Base-by-base conservation (phyloP, 495 filamentous ascomycete species). In the Parathielavia appendiculata region DNA sequence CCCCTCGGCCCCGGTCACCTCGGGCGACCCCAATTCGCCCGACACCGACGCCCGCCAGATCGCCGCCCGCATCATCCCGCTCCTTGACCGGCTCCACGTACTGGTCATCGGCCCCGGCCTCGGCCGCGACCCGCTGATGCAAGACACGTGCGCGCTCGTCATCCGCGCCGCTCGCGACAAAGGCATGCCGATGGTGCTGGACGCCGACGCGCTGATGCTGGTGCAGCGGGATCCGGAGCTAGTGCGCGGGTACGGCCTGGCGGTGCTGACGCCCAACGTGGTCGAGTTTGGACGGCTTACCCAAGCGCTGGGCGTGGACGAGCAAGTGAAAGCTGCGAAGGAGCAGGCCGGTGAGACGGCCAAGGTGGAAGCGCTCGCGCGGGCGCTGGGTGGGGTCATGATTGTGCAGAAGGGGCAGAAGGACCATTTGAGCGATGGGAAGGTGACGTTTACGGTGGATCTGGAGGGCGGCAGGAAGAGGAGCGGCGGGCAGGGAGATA, bases 401-500 rank as follows among this genome's bases (percentile, higher is more conserved):
- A 86, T 97, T 47, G 71, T 97, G 60, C 88, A 96, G 68, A 98
- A 98, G 74, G 93, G 93, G 34, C 67, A 70, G n/a, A 83, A 82
- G 51, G 93, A 98, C 69, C 83, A 87, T 58, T 89, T 98, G 60
- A 88, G 85, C 8, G 91, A 96, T 67, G 93, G 93, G 17, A 78
- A 81, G 48, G 78, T 76, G 14, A 93, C 89, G 47, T 69, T 89
- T 35, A 77, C 87, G 22, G 86, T 85, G 43, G 90, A 95, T 64
- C 67, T 87, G 22, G 70, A 81, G 63, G 93, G 93, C 8, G 92
- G 93, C 4, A 67, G 84, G 65, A 98, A 98, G 81, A 78, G 93
- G 56, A 92, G 87, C 54, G 95, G 93, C 41, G 93, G 93, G 4
- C 93, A 98, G 70, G 93, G 93, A 11, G 93, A 98, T 75, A 98